These are phyloP conservation scores for Populus hybrid DNA, from an alignment of 441 rosid genomes.

Conservation along the genomic window DNA sequence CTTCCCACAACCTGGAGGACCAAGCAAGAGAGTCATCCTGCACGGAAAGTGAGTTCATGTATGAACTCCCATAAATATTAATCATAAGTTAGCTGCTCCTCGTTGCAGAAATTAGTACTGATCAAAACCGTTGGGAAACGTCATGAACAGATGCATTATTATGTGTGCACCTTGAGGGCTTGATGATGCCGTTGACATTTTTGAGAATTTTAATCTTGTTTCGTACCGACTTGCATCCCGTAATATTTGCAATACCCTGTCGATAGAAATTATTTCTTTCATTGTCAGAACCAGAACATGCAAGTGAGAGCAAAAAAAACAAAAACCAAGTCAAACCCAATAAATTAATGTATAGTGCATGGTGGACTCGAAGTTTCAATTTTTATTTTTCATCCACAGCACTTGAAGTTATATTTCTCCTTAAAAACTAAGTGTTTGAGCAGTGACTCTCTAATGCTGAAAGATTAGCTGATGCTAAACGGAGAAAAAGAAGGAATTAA, in stretches of 20 bases:
- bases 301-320: not conserved
- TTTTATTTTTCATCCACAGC: too few species aligned
- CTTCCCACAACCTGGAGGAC: conserved; percentile 40
- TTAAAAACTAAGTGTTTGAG: not conserved
- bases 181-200: conserved; percentile 34
- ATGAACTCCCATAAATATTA: not conserved
- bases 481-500: not conserved
- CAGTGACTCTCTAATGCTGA: not conserved
- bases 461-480: not conserved
- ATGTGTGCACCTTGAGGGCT: conserved; percentile 31
- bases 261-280: not conserved
- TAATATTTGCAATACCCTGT: conserved; percentile 17
- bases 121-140: not conserved
- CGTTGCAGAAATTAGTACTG: not conserved
- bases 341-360: too few species aligned
- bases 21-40: conserved; percentile 27
- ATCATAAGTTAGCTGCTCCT: not conserved
- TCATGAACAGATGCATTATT: not conserved
- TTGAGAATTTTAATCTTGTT: conserved; percentile 29
- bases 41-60: not conserved
- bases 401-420: not conserved
- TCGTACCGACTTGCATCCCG: conserved; percentile 11
- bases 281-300: not conserved
- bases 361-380: too few species aligned
- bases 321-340: not conserved